These are phyloP conservation scores for Apostasia ramifera DNA, from an alignment of 106 monocot genomes.

Conservation along the genomic window DNA sequence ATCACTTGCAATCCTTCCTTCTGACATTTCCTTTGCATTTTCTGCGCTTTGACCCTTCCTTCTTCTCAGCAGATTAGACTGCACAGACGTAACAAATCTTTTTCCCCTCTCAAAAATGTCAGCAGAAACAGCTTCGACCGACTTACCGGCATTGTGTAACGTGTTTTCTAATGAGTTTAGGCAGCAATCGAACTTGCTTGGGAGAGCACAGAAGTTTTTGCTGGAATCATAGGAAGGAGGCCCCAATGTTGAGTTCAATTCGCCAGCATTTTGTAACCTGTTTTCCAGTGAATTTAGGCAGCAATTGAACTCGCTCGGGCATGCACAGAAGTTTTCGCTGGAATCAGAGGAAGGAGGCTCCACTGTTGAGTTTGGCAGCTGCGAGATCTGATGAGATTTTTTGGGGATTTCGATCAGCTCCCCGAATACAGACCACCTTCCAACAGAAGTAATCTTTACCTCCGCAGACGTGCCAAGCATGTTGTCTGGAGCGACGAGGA, in stretches of 20 bases:
- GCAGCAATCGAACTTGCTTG: slow-evolving; percentile 17
- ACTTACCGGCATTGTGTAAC: not conserved
- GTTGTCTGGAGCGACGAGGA: slow-evolving; percentile 72
- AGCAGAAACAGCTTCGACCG: not conserved
- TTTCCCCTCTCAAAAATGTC: not conserved
- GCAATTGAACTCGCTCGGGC: slow-evolving; percentile 27
- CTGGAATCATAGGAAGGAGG: slow-evolving; percentile 10
- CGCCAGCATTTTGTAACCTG: not conserved
- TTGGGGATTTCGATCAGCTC: slow-evolving; percentile 43
- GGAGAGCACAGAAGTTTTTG: slow-evolving; percentile 24
- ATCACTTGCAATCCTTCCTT: slow-evolving; percentile 2
- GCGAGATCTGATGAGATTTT: not conserved
- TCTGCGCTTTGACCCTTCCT: slow-evolving; percentile 12
- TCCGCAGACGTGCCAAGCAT: slow-evolving; percentile 64
- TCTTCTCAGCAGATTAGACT: slow-evolving; percentile 33
- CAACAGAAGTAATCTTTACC: slow-evolving; percentile 70
- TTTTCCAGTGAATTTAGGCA: slow-evolving; percentile 8
- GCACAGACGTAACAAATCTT: slow-evolving; percentile 19
- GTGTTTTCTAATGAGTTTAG: slow-evolving; percentile 8
- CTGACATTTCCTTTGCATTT: slow-evolving; percentile 1
- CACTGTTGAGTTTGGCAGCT: not conserved
- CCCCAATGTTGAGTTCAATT: not conserved
- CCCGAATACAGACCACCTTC: slow-evolving; percentile 95
- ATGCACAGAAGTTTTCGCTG: slow-evolving; percentile 23
- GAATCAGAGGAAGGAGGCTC: slow-evolving; percentile 4